phyloP scores from a whole-genome alignment of 257 asterid genomes.

The Solanum gracilifrons region DNA sequence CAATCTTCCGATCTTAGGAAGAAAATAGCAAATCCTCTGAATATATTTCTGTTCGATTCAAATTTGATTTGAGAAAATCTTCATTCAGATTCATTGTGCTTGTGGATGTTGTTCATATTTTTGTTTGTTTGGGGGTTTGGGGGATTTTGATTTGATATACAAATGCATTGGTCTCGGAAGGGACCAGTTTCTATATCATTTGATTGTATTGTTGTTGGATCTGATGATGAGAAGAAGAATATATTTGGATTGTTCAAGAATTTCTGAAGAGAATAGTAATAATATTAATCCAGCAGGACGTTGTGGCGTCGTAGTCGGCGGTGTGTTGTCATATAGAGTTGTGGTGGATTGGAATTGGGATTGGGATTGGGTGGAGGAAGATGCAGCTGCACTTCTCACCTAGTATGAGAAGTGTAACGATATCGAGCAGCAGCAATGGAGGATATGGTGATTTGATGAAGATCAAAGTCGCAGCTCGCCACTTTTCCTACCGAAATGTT shows the following conservation, averaged over 20 bases:
- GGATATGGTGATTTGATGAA: conserved; percentile 76
- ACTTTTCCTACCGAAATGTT: conserved; percentile 64
- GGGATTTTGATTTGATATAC: background rate
- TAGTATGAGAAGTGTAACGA: conserved; percentile 99
- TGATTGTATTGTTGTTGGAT: conserved; percentile 8
- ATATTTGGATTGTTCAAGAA: conserved; percentile 4
- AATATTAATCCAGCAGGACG: background rate
- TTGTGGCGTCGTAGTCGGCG: background rate
- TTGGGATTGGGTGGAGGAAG: conserved; percentile 36
- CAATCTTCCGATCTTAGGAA: conserved; percentile 30
- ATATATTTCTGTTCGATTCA: background rate
- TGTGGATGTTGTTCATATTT: background rate
- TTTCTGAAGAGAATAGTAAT: background rate
- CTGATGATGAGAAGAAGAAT: conserved; percentile 13
- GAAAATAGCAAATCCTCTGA: conserved; percentile 1
- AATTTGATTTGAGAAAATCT: background rate
- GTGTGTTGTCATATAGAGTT: background rate
- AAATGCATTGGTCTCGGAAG: conserved; percentile 15
- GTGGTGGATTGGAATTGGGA: conserved; percentile 6
- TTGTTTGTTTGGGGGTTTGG: conserved; percentile 7
- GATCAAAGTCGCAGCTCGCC: conserved; percentile 92
- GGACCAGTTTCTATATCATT: conserved; percentile 4
- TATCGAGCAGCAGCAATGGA: conserved; percentile 64
- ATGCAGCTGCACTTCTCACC: conserved; percentile 99
- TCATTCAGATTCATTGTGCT: background rate